Evolutionary conservation across 768 basidiomycete genomes (phyloP).

Genomic region (Tubosaeta sp.): DNA sequence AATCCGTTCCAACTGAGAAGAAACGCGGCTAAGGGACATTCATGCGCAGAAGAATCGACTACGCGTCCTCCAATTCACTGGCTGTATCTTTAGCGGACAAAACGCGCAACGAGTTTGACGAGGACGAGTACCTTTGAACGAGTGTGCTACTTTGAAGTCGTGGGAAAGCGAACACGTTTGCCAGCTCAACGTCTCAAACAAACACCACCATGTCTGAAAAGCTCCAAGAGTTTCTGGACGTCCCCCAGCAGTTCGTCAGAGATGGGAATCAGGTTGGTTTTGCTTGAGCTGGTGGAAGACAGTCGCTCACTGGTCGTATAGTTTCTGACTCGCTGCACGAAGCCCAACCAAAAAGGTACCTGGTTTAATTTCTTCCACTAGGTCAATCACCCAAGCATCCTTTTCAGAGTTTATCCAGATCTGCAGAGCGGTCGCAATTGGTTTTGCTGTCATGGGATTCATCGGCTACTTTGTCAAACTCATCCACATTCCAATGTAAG

Average conservation of each 20-base stretch:
- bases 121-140: conserved; percentile 14
- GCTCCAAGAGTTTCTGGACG: conserved; percentile 83
- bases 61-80: conserved; percentile 9
- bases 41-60: conserved; percentile 40
- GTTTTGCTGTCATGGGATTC: conserved; percentile 99
- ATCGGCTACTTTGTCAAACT: conserved; percentile 99
- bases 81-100: conserved; percentile 4
- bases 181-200: conserved; percentile 7
- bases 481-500: conserved; percentile 97
- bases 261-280: conserved; percentile 85
- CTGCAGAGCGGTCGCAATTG: conserved; percentile 93
- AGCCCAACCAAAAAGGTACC: conserved; percentile 91
- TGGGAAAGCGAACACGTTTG: conserved; percentile 24
- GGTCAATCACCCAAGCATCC: conserved; percentile 1
- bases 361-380: not conserved
- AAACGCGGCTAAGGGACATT: conserved; percentile 52
- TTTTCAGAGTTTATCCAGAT: conserved; percentile 86
- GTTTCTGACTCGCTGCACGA: conserved; percentile 97
- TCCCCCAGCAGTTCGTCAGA: conserved; percentile 86
- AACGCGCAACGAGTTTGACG: not conserved
- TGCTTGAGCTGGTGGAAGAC: not conserved
- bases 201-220: conserved; percentile 76
- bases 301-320: conserved; percentile 30
- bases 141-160: conserved; percentile 10
- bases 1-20: conserved; percentile 27